Conservation (phyloP, 2,329 filamentous ascomycete genomes). For the Hortaea sp. region DNA sequence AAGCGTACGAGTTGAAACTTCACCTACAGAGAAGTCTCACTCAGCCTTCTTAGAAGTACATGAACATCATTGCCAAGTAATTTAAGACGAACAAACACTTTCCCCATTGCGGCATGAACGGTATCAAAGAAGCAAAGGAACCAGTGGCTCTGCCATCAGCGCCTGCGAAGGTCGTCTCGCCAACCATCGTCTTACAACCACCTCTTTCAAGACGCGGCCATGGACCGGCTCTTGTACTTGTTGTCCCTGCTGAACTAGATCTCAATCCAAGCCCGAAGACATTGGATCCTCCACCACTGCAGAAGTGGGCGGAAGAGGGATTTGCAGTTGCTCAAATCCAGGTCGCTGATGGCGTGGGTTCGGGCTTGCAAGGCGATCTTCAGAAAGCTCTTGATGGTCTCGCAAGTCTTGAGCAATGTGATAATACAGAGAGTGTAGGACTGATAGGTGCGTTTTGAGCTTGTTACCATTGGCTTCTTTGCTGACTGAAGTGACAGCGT, state of each 20-base stretch:
- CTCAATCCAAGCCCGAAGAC: slow-evolving; percentile 26
- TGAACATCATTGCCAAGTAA: background rate
- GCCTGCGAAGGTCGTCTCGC: background rate
- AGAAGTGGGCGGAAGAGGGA: slow-evolving; percentile 65
- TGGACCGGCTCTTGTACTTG: slow-evolving; percentile 40
- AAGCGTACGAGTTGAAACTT: too few relatives aligned
- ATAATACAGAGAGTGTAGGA: slow-evolving; percentile 7
- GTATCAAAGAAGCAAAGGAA: background rate
- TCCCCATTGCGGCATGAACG: background rate
- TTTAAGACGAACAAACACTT: too few relatives aligned
- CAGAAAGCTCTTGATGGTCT: slow-evolving; percentile 15
- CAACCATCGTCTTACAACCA: slow-evolving; percentile 19
- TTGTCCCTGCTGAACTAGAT: slow-evolving; percentile 29
- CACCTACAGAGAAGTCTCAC: background rate
- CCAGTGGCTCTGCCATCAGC: slow-evolving; percentile 3
- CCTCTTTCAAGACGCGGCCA: slow-evolving; percentile 40
- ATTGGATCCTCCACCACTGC: slow-evolving; percentile 44
- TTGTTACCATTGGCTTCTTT: background rate
- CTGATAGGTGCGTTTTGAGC: slow-evolving; percentile 1
- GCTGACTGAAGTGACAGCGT: background rate
- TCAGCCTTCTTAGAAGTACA: background rate
- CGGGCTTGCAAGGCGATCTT: slow-evolving; percentile 7
- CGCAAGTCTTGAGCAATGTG: slow-evolving; percentile 18
- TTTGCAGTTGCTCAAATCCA: slow-evolving; percentile 50
- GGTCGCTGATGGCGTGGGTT: slow-evolving; percentile 4